Percentiles rank a stretch among this genome's conserved stretches.
These are phyloP conservation scores for Orbilia ellipsospora DNA, from an alignment of 2,329 filamentous ascomycete genomes.

Conservation along the genomic window DNA sequence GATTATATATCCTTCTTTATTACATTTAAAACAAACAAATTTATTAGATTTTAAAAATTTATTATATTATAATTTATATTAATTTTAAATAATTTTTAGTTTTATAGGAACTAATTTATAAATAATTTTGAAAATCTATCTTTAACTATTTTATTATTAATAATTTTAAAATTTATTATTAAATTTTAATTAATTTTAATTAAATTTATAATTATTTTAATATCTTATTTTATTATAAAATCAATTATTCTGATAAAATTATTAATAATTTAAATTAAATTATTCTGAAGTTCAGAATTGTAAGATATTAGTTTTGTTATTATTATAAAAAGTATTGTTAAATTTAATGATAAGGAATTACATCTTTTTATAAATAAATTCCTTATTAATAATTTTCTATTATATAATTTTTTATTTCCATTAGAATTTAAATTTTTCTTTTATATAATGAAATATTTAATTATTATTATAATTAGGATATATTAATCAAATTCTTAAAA, in stretches of 20 bases:
- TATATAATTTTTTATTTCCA: not conserved
- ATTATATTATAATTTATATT: conserved; percentile 6
- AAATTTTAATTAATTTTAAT: not conserved
- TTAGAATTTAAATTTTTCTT: not conserved
- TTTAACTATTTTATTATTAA: not conserved
- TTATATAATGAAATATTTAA: conserved; percentile 3
- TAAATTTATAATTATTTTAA: no score
- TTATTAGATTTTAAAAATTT: not conserved
- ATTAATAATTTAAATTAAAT: not conserved
- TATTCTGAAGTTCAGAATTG: not conserved
- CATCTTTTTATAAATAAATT: not conserved
- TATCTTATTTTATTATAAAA: no score
- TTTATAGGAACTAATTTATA: not conserved
- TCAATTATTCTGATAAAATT: not conserved
- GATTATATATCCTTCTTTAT: not conserved
- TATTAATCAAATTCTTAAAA: conserved; percentile 2
- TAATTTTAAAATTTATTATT: conserved; percentile 7
- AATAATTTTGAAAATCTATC: not conserved
- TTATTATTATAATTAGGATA: not conserved
- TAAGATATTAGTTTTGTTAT: not conserved
- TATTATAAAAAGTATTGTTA: not conserved
- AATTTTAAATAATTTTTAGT: conserved; percentile 6
- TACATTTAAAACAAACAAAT: not conserved
- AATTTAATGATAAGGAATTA: conserved; percentile 1
- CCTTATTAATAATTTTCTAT: conserved; percentile 2